A percentile compares a stretch with the other conserved stretches of the same genome.
Evolutionary conservation across 768 basidiomycete genomes (phyloP).

Genomic region (Kwoniella newhampshirensis): DNA sequence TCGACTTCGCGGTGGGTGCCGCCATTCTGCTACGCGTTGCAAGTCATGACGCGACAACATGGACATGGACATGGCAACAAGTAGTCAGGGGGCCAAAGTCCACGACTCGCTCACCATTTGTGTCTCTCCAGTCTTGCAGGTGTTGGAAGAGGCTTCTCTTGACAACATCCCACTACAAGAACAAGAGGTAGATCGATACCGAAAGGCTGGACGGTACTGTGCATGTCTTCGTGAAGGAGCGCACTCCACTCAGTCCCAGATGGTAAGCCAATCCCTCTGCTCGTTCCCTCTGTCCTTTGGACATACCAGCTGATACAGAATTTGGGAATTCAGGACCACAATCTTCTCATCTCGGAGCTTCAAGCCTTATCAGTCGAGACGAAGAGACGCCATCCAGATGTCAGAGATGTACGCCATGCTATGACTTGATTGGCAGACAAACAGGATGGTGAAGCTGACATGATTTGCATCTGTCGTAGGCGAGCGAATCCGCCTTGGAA

Average conservation of each 20-base stretch:
- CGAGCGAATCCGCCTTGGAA: constrained; percentile 45
- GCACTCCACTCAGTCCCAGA: neutral
- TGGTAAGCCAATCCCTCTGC: constrained; percentile 4
- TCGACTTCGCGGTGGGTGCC: neutral
- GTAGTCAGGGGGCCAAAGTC: no score
- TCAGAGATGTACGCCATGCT: constrained; percentile 96
- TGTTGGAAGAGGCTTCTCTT: no score
- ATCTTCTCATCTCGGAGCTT: constrained; percentile 51
- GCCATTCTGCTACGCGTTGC: constrained; percentile 1
- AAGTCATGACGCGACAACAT: neutral
- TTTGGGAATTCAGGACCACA: constrained; percentile 48
- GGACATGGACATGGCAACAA: no score
- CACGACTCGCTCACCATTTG: no score
- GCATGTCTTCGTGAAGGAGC: neutral
- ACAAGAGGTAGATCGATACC: no score
- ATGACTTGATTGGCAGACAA: no score
- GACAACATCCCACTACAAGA: no score
- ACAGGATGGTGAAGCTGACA: no score
- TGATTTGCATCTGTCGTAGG: constrained; percentile 18
- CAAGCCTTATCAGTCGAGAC: constrained; percentile 84
- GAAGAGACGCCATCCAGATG: constrained; percentile 82
- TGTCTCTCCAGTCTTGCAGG: no score
- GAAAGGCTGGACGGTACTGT: neutral
- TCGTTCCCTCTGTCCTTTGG: no score
- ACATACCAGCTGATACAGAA: no score